phyloP scores from a whole-genome alignment of 805 yeast species.

The Debaryomyces hansenii region DNA sequence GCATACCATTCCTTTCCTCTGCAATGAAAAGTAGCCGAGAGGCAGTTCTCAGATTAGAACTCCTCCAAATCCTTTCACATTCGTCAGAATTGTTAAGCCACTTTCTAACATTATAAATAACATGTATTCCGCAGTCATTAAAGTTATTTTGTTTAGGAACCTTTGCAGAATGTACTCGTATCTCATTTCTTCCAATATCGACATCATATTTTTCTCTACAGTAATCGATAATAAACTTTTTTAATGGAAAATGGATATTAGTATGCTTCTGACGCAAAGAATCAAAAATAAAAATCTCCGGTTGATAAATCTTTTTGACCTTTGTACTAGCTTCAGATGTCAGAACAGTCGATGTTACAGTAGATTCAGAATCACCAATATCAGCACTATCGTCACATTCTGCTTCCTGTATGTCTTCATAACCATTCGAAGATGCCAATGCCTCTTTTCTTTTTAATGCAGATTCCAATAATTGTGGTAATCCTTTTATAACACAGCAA shows the following conservation, averaged over 20 bases:
- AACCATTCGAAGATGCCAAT: background rate
- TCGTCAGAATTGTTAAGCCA: slow-evolving; percentile 51
- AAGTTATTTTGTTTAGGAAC: slow-evolving; percentile 86
- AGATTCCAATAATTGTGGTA: slow-evolving; percentile 32
- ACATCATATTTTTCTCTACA: slow-evolving; percentile 63
- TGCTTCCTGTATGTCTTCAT: slow-evolving; percentile 1
- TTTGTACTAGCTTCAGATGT: slow-evolving; percentile 1
- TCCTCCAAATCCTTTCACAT: slow-evolving; percentile 53
- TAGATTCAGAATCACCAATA: background rate
- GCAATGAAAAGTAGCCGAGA: slow-evolving; percentile 22
- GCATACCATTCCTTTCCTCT: slow-evolving; percentile 27
- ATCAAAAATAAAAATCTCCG: slow-evolving; percentile 65
- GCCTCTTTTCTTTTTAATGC: slow-evolving; percentile 5
- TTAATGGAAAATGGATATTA: slow-evolving; percentile 52
- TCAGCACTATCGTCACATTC: slow-evolving; percentile 1
- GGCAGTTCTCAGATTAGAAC: slow-evolving; percentile 6
- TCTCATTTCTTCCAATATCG: slow-evolving; percentile 44
- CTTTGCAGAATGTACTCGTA: slow-evolving; percentile 48
- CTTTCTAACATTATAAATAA: slow-evolving; percentile 67
- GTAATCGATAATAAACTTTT: slow-evolving; percentile 61
- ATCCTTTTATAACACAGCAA: slow-evolving; percentile 66
- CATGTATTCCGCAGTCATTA: slow-evolving; percentile 94
- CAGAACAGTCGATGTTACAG: slow-evolving; percentile 1
- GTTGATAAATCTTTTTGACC: slow-evolving; percentile 10
- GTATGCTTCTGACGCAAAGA: slow-evolving; percentile 66